Evolutionary conservation across 2,329 filamentous ascomycete genomes (phyloP).

Genomic region (Penicillium rolfsii): DNA sequence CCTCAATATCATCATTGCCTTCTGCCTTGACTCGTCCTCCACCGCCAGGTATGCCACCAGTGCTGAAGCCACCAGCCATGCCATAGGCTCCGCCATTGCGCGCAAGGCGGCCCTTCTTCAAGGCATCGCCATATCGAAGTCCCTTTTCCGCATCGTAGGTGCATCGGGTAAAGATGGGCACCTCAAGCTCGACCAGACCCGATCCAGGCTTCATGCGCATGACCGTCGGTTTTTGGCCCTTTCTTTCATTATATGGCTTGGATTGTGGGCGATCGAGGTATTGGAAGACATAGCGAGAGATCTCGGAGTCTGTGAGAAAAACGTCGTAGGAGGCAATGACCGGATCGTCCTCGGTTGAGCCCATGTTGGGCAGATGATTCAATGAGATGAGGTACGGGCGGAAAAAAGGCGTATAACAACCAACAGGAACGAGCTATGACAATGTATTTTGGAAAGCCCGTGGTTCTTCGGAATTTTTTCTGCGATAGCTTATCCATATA

Average conservation of each 20-base stretch:
- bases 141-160: slow-evolving; percentile 87
- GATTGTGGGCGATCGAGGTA: slow-evolving; percentile 71
- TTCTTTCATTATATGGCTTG: slow-evolving; percentile 63
- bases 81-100: slow-evolving; percentile 70
- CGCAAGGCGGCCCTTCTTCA: slow-evolving; percentile 58
- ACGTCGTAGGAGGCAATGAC: slow-evolving; percentile 78
- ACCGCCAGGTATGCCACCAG: slow-evolving; percentile 52
- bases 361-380: slow-evolving; percentile 14
- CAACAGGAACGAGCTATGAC: not conserved
- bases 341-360: slow-evolving; percentile 58
- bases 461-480: slow-evolving; percentile 20
- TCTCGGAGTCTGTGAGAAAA: slow-evolving; percentile 76
- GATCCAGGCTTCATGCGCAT: slow-evolving; percentile 80
- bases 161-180: slow-evolving; percentile 72
- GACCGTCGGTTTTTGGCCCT: slow-evolving; percentile 64
- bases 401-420: not conserved
- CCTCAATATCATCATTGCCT: slow-evolving; percentile 33
- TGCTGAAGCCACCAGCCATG: slow-evolving; percentile 72
- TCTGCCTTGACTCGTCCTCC: slow-evolving; percentile 33
- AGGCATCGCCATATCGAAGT: slow-evolving; percentile 76
- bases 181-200: slow-evolving; percentile 87
- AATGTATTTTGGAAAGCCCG: not conserved
- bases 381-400: no score
- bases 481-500: not conserved
- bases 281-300: slow-evolving; percentile 79